Evolutionary conservation across 129 eudicot species (phyloP), one percentile per base, ranked within the genome.

Genomic region (Helichrysum umbraculigerum): DNA sequence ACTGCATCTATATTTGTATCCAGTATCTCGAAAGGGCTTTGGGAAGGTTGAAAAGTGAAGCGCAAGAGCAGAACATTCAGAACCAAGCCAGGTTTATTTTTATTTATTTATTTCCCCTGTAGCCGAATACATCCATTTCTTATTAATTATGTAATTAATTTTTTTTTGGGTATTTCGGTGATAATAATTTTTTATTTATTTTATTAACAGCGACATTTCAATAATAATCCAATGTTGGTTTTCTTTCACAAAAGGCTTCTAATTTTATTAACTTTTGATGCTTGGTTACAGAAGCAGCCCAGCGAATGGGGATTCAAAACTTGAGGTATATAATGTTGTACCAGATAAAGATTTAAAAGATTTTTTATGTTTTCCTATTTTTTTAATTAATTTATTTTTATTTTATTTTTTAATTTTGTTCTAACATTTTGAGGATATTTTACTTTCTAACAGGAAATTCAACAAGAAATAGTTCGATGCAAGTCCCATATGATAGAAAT

Each of bases 11-110:
- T 73, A 33, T 20, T 19, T 35, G 20, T 51, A 52, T 79, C 76
- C 83, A 91, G 97, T 73, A 80, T 70, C 83, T 91, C 0, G 80
- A 83, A 25, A 87, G 86, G 86, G 87, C 86, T 70, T 68, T 91
- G 39, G 86, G 84, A 14, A 87, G 84, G 85, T 57, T 85, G 76
- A 89, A 76, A 82, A 80, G 65, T 34, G 88, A 89, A 87, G 85
- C 97, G 3, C 83, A 66, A 6, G 87, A 83, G 30, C 77, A 81
- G n/a, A 47, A 47, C 54, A 47, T 47, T 81, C 83, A 74, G 82
- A 73, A 54, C 77, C 85, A 64, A 33, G 71, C 80, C 60, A 83
- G 88, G 87, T 89, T 79, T 76, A 71, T 74, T 34, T n/a, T n/a
- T 35, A 15, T 66, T 37, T 15, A n/a, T 34, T 66, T 12, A 61